These are phyloP conservation scores for Ambrosiella beaveri DNA, from an alignment of 2,329 filamentous ascomycete species.

Conservation along the genomic window DNA sequence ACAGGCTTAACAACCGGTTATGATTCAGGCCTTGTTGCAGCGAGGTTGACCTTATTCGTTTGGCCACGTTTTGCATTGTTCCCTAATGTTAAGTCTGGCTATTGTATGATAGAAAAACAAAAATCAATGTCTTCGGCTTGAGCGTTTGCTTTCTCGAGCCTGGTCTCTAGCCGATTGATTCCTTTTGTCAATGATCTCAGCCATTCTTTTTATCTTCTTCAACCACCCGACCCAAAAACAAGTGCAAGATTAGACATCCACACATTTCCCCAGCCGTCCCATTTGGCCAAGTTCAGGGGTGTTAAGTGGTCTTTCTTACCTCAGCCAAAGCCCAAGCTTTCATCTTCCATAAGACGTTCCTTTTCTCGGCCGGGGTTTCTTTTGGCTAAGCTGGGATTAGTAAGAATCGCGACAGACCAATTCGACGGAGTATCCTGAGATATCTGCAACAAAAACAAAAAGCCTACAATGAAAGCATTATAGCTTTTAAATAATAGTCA, in stretches of 20 bases:
- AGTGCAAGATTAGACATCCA: not conserved
- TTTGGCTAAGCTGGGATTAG: not conserved
- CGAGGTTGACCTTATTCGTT: not conserved
- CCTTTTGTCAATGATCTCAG: no score
- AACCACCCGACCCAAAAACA: not conserved
- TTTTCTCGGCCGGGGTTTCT: constrained; percentile 1
- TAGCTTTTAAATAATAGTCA: no score
- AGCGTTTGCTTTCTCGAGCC: no score
- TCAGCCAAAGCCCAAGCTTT: not conserved
- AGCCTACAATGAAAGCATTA: no score
- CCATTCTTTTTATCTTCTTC: not conserved
- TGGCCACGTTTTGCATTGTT: not conserved
- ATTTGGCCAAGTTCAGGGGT: not conserved
- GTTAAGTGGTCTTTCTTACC: not conserved
- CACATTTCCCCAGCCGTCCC: not conserved
- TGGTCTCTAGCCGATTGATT: no score
- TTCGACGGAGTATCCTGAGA: not conserved
- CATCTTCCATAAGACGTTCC: not conserved
- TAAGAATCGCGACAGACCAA: not conserved
- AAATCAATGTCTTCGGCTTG: no score
- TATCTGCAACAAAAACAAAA: no score
- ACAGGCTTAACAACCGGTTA: not conserved
- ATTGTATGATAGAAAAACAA: no score
- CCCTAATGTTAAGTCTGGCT: not conserved
- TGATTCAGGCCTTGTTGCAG: not conserved